These are phyloP conservation scores for Diplotaxis tenuifolia DNA, from an alignment of 345 rosid species.

Conservation along the genomic window DNA sequence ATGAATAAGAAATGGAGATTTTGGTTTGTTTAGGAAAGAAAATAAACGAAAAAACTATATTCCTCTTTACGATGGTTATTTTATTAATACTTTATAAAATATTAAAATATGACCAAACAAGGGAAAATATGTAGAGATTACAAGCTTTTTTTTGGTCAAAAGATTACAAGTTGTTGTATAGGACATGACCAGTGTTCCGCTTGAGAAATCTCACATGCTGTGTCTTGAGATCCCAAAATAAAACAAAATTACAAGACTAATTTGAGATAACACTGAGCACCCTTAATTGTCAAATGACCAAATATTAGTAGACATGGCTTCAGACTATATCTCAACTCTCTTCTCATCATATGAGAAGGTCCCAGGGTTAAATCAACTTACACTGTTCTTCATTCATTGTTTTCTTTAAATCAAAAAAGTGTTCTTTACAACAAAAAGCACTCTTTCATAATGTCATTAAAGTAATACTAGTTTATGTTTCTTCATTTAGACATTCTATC, in stretches of 20 bases:
- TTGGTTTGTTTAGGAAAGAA: constrained; percentile 6
- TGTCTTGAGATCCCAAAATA: neutral
- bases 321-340: no score
- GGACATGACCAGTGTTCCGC: constrained; percentile 13
- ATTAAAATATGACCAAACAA: no score
- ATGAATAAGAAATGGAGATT: neutral
- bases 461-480: no score
- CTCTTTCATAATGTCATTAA: neutral
- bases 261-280: neutral
- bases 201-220: neutral
- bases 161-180: neutral
- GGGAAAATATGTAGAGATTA: no score
- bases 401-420: neutral
- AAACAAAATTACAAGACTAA: neutral
- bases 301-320: no score
- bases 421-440: neutral
- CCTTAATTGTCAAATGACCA: no score
- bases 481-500: no score
- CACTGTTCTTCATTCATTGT: neutral
- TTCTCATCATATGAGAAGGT: neutral
- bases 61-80: constrained; percentile 17
- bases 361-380: neutral
- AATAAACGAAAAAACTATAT: neutral
- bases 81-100: neutral
- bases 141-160: no score